Percentiles rank a stretch among this genome's conserved stretches.
phyloP scores from a whole-genome alignment of 192 early-diverging fungal species.

The Jimgerdemannia lactiflua region DNA sequence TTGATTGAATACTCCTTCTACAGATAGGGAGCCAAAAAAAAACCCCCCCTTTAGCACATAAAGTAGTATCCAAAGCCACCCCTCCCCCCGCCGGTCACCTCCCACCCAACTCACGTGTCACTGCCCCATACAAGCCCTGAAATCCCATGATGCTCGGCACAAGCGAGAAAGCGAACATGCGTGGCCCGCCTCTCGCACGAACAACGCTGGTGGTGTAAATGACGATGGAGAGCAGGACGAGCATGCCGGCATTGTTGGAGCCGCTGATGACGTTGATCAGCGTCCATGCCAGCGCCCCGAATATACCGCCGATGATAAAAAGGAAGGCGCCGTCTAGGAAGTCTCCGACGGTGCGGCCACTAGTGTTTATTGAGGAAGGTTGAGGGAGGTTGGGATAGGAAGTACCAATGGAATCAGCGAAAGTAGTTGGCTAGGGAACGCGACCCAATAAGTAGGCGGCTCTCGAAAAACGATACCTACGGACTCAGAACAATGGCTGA shows the following conservation, averaged over 20 bases:
- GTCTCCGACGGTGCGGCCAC: not conserved
- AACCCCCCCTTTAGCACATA: no score
- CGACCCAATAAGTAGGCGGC: no score
- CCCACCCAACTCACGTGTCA: not conserved
- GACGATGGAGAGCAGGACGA: not conserved
- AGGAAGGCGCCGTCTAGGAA: not conserved
- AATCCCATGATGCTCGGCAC: not conserved
- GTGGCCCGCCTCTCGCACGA: not conserved
- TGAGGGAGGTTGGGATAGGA: not conserved
- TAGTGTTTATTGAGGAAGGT: not conserved
- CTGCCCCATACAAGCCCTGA: not conserved
- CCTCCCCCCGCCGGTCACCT: no score
- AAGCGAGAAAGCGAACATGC: not conserved
- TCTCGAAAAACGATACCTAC: not conserved
- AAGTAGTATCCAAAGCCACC: no score
- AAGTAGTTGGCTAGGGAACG: no score
- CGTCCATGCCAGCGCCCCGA: not conserved
- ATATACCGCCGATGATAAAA: not conserved
- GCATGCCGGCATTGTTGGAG: not conserved
- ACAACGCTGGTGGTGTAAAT: not conserved
- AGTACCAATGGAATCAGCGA: no score
- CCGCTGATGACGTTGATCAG: not conserved
- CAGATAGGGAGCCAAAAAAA: not conserved
- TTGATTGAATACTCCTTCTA: not conserved
- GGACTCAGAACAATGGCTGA: not conserved